Evolutionary conservation across 805 yeast species (phyloP).

Genomic region (Tetrapisispora iriomotensis): DNA sequence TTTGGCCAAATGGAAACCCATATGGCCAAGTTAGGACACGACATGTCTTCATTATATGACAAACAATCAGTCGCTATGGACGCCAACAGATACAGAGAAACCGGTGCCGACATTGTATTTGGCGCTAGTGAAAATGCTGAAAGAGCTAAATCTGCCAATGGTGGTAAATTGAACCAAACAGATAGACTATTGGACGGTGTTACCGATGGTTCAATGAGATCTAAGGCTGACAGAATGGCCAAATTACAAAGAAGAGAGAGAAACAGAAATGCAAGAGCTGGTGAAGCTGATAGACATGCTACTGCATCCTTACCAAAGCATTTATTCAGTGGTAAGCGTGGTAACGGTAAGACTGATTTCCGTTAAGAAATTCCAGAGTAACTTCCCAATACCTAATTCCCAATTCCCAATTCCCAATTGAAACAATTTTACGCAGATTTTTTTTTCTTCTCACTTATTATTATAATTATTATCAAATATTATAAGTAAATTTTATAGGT

Average conservation of each 20-base stretch:
- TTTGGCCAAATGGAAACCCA: constrained; percentile 77
- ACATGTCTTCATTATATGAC: constrained; percentile 54
- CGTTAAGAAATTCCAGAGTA: constrained; percentile 39
- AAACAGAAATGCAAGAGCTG: constrained; percentile 82
- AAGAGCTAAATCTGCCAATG: constrained; percentile 23
- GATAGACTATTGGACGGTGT: constrained; percentile 85
- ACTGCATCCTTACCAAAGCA: constrained; percentile 86
- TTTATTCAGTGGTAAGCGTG: constrained; percentile 92
- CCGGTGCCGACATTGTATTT: constrained; percentile 77
- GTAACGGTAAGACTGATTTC: constrained; percentile 84
- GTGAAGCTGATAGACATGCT: constrained; percentile 92
- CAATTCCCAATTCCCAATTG: not conserved
- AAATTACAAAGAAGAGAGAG: constrained; percentile 90
- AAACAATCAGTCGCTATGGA: constrained; percentile 35
- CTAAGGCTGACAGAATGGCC: constrained; percentile 77
- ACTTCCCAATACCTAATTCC: not conserved
- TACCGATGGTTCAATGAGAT: constrained; percentile 65
- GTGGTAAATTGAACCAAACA: constrained; percentile 45
- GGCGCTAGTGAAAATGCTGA: constrained; percentile 31
- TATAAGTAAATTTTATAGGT: too few species aligned
- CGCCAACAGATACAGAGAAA: constrained; percentile 33
- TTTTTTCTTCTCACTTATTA: not conserved
- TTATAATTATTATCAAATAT: not conserved
- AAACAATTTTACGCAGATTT: not conserved
- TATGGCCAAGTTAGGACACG: constrained; percentile 85